Evolutionary conservation across 2,329 filamentous ascomycete genomes (phyloP), one percentile per base, ranked within the genome.

Genomic region (Pyricularia grisea): DNA sequence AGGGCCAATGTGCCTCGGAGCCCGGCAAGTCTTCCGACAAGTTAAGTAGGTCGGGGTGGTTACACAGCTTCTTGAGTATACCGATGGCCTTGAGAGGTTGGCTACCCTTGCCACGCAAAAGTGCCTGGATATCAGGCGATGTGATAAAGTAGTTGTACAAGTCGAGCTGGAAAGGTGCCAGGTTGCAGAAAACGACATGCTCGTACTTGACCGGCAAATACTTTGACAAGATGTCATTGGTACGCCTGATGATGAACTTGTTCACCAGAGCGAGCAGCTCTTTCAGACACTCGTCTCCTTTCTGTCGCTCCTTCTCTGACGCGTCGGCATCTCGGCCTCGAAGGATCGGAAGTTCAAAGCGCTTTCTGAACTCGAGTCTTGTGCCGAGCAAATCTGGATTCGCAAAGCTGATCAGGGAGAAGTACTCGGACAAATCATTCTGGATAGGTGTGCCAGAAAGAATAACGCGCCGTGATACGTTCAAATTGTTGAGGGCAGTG

Each of bases 191-290:
- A 0, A 99, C 95, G 33, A 99, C 95, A 77, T 99, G 95, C 79
- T 99, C 95, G 79, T 99, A 99, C 82, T 99, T 99, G 82, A 98
- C 90, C 0, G 95, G 95, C 70, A 99, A 81, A 76, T 99, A 99
- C 78, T 99, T 99, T 67, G 94, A 97, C 28, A 99, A 81, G 71
- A 99, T 97, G 76, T 99, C 95, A 84, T 99, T 99, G 4, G 94
- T 97, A 70, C 95, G 90, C 70, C 95, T 91, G 74, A 99, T 99
- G 77, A 99, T 96, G 80, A 99, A 99, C 76, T 97, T 97, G 81
- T 98, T 99, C 76, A 99, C 95, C 64, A 97, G 83, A 2, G 84
- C 83, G 3, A 97, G 87, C 17, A 99, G 85, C 75, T 97, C 94
- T 4, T 85, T 83, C 25, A 97, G 86, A 68, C 93, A 89, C 74